Base-by-base conservation (phyloP, 1,284 basidiomycete genomes). In the Boletus calvinii region DNA sequence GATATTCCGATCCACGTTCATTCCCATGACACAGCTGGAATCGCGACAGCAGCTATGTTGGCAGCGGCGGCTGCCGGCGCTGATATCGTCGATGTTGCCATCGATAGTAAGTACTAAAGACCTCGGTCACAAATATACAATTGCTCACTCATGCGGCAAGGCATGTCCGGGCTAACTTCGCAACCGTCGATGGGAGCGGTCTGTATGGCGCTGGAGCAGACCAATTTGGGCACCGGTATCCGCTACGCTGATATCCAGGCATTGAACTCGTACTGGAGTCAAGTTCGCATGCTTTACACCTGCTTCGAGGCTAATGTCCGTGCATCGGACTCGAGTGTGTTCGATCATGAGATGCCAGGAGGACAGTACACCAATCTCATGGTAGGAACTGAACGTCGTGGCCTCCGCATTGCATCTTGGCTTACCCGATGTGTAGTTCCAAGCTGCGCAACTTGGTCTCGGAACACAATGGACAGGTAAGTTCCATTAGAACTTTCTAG, bases 291-390 rank as follows among this genome's bases (percentile, higher is more conserved):
- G 75, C 83, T 99, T 52, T 99, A 99, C 78, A 75, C 80, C 67
- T 97, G 94, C 78, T 99, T 99, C 78, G 97, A 99, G 74, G 97
- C 96, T 58, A 98, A 98, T 67, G 95, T 99, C 64, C 87, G 94
- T 57, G 92, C 95, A 24, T 96, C 94, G 41, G 93, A 96, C 72
- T 96, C 92, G 41, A 94, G 92, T 74, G 95, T 98, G 56, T 99
- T 98, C 69, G 95, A 96, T 69, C 97, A 99, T 76, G 95, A 99
- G 77, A 99, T 99, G 97, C 97, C 97, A 48, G 97, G 97, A 72
- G 96, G 95, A 46, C 93, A 96, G 71, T 96, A 95, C 75, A 96
- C 93, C 51, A 96, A 96, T 76, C 74, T 96, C 60, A 92, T 92
- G 89, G 90, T 91, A 63, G 46, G 80, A 60, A 37, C 30, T 11